Base-by-base conservation (phyloP, 495 filamentous ascomycete species). In the Margaritispora aquatica region DNA sequence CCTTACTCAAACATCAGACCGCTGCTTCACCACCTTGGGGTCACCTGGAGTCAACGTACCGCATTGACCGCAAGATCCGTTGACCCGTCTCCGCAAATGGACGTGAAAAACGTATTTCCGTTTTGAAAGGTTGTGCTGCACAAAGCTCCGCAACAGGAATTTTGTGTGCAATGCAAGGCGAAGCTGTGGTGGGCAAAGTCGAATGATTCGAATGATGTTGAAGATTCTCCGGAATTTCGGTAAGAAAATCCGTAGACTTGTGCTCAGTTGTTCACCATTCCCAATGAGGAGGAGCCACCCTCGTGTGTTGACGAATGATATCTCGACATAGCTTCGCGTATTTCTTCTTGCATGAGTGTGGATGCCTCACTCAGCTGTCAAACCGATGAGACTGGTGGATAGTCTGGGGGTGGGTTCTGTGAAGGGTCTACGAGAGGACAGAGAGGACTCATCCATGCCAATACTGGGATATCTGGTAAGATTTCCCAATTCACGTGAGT, bases 151-250 rank as follows among this genome's bases (percentile, higher is more conserved):
- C 3, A 19, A 27, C 1, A 7, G 27, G 48, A 5, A 5, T 20
- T 51, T 51, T 3, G 20, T 20, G 21, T 26, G 7, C 48, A 21
- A 23, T 24, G 11, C 24, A 23, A 9, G 24, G 50, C 50, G 22
- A 29, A 17, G 24, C 21, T 27, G 50, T 21, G 17, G 48, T 29
- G 22, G 26, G 27, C 1, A 15, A 3, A 26, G 24, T 26, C 50
- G 13, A 26, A 52, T 29, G 24, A 52, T 29, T 52, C 50, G 50
- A 52, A 21, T 17, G 23, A 8, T 7, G 29, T 62, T 47, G 26
- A 57, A 51, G 59, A 62, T 44, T 21, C 47, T 47, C 51, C 55
- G 61, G 61, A 23, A 63, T 27, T 13, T 55, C 61, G 61, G 61
- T 63, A 51, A 36, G 31, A 57, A 51, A 55, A 50, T 59, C 61